phyloP scores from a whole-genome alignment of 2,329 filamentous ascomycete genomes.

The Colletotrichum echinochloae region DNA sequence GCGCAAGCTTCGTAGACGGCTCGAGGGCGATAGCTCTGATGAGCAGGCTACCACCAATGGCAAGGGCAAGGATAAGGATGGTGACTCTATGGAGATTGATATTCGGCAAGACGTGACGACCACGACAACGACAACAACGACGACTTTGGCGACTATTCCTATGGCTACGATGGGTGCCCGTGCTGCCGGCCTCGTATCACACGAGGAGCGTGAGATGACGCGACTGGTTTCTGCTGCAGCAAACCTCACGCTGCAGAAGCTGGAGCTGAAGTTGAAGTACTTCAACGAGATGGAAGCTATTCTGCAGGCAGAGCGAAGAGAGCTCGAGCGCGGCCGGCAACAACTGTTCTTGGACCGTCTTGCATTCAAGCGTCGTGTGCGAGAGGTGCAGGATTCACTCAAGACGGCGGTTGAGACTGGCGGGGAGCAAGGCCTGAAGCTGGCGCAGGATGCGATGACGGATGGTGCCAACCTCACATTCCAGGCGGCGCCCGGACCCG shows the following conservation, averaged over 20 bases:
- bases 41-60: slow-evolving; percentile 58
- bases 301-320: slow-evolving; percentile 89
- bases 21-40: slow-evolving; percentile 67
- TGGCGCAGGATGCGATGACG: slow-evolving; percentile 60
- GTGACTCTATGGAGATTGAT: slow-evolving; percentile 75
- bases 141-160: slow-evolving; percentile 78
- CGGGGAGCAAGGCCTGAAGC: slow-evolving; percentile 61
- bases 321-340: slow-evolving; percentile 91
- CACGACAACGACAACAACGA: slow-evolving; percentile 63
- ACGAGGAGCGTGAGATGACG: slow-evolving; percentile 97
- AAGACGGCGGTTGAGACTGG: slow-evolving; percentile 63
- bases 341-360: slow-evolving; percentile 94
- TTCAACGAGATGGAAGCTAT: slow-evolving; percentile 97
- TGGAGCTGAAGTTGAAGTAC: slow-evolving; percentile 94
- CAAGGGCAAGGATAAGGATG: slow-evolving; percentile 69
- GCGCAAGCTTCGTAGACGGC: slow-evolving; percentile 79
- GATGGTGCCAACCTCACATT: slow-evolving; percentile 67
- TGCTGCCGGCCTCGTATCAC: slow-evolving; percentile 87
- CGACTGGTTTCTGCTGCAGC: slow-evolving; percentile 91
- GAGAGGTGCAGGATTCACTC: slow-evolving; percentile 83
- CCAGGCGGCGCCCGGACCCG: slow-evolving; percentile 57
- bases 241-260: slow-evolving; percentile 94
- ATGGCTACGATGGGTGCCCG: slow-evolving; percentile 89
- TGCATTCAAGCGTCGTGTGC: slow-evolving; percentile 87
- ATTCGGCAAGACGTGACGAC: slow-evolving; percentile 60